phyloP scores from a whole-genome alignment of 148 eudicot genomes.

The Limonium bicolor region DNA sequence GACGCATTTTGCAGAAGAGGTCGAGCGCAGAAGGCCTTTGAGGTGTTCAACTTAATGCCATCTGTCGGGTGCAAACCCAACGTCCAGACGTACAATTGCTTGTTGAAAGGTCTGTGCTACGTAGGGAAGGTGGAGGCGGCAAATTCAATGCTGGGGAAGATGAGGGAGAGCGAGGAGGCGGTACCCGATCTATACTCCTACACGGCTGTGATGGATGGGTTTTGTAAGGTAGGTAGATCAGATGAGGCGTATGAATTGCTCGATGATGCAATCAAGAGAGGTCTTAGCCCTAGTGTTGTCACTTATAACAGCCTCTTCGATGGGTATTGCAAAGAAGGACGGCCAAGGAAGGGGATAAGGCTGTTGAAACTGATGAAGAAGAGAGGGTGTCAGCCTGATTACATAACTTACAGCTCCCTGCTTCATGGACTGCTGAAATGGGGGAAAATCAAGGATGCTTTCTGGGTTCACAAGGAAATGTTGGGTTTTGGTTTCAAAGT shows the following conservation, averaged over 20 bases:
- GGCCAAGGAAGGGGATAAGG: constrained; percentile 52
- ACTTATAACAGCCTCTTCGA: constrained; percentile 58
- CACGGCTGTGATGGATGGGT: constrained; percentile 78
- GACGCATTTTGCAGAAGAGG: constrained; percentile 53
- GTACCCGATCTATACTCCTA: constrained; percentile 54
- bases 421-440: constrained; percentile 76
- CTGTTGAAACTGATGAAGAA: constrained; percentile 53
- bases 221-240: constrained; percentile 85
- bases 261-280: constrained; percentile 37
- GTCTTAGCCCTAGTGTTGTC: constrained; percentile 43
- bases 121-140: constrained; percentile 86
- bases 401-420: constrained; percentile 56
- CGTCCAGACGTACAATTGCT: constrained; percentile 55
- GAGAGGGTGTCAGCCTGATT: constrained; percentile 48
- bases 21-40: constrained; percentile 33
- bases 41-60: constrained; percentile 46
- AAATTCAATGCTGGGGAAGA: constrained; percentile 23
- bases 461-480: constrained; percentile 47
- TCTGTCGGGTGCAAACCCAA: constrained; percentile 34
- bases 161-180: constrained; percentile 18
- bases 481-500: constrained; percentile 29
- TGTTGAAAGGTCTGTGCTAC: constrained; percentile 73
- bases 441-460: constrained; percentile 31
- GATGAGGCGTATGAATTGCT: constrained; percentile 71
- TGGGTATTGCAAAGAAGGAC: constrained; percentile 80